phyloP scores from a whole-genome alignment of 768 basidiomycete species.

The Scleroderma bovista region DNA sequence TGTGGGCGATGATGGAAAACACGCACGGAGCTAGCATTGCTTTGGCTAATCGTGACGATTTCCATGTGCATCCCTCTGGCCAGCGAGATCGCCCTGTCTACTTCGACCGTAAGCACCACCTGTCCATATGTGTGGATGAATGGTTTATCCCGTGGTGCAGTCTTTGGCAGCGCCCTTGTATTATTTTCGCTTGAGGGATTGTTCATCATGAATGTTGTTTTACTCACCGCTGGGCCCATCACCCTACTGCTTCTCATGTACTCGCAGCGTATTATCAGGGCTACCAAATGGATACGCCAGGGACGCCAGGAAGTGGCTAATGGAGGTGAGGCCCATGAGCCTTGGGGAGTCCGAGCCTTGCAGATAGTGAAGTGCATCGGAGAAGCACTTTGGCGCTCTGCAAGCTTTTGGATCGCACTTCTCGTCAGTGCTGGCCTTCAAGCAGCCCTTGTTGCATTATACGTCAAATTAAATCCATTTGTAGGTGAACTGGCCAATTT shows the following conservation, averaged over 20 bases:
- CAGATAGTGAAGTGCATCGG: slow-evolving; percentile 22
- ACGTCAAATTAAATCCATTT: slow-evolving; percentile 55
- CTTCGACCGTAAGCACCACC: slow-evolving; percentile 58
- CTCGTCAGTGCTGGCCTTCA: slow-evolving; percentile 41
- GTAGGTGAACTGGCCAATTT: slow-evolving; percentile 34
- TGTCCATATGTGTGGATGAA: background rate
- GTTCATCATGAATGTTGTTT: slow-evolving; percentile 50
- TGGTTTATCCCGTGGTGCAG: slow-evolving; percentile 30
- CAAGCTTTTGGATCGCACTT: slow-evolving; percentile 60
- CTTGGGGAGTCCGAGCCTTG: slow-evolving; percentile 14
- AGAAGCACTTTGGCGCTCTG: slow-evolving; percentile 40
- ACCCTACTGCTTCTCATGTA: slow-evolving; percentile 41
- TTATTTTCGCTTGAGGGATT: slow-evolving; percentile 49
- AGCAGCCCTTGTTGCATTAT: slow-evolving; percentile 41
- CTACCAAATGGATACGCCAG: slow-evolving; percentile 14
- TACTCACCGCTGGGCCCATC: slow-evolving; percentile 61
- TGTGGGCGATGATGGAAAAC: slow-evolving; percentile 81
- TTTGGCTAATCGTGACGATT: slow-evolving; percentile 43
- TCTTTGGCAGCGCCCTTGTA: slow-evolving; percentile 52
- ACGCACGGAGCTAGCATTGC: slow-evolving; percentile 48
- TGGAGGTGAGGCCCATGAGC: slow-evolving; percentile 5
- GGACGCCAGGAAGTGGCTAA: slow-evolving; percentile 1
- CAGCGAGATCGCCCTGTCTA: slow-evolving; percentile 43
- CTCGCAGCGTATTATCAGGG: slow-evolving; percentile 24
- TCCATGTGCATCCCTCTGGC: slow-evolving; percentile 20